Evolutionary conservation across 1,284 basidiomycete species (phyloP).

Genomic region (Leccinum fuscescens): DNA sequence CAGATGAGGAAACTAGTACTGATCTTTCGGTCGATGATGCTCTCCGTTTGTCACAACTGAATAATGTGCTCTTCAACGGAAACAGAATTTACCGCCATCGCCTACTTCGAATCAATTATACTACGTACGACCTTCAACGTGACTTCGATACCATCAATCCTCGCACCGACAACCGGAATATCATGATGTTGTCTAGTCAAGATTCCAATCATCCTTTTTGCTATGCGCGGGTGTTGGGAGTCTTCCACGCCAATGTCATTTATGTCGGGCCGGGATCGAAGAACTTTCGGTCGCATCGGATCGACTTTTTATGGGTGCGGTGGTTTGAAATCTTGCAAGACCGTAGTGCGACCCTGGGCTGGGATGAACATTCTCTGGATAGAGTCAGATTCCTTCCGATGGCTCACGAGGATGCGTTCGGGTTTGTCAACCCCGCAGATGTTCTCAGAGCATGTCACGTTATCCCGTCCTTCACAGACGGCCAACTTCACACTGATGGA

Average conservation of each 20-base stretch:
- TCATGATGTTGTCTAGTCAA: neutral
- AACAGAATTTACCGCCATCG: neutral
- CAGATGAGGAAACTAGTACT: neutral
- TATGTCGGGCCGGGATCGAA: neutral
- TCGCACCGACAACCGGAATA: neutral
- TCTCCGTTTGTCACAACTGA: neutral
- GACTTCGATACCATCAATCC: neutral
- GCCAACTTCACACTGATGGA: neutral
- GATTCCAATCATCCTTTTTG: neutral
- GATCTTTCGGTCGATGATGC: neutral
- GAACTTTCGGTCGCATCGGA: neutral
- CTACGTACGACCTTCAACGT: neutral
- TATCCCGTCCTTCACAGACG: neutral
- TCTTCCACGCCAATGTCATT: neutral
- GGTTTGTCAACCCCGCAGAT: neutral
- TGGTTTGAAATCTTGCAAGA: neutral
- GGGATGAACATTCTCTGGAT: neutral
- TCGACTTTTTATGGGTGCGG: neutral
- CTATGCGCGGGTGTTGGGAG: neutral
- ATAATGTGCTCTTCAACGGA: neutral
- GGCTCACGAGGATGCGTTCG: neutral
- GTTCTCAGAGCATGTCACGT: neutral
- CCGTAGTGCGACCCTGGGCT: neutral
- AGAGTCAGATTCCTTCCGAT: slow-evolving; percentile 6
- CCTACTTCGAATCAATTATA: neutral